These are phyloP conservation scores for Lepidium didymum DNA, from an alignment of 345 rosid genomes.

Conservation along the genomic window DNA sequence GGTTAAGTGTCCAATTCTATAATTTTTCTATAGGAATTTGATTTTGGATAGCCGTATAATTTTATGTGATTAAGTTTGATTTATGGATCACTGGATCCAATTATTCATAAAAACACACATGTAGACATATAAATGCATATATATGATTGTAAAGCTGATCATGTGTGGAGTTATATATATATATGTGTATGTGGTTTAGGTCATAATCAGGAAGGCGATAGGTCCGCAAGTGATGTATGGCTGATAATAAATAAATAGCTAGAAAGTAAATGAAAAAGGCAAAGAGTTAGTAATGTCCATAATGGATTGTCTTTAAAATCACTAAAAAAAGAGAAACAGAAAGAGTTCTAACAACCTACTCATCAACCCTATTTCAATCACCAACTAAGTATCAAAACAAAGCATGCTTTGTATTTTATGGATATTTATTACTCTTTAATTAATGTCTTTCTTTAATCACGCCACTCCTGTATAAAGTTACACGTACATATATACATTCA, in stretches of 20 bases:
- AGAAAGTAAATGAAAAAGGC: slow-evolving; percentile 27
- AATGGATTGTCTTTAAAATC: slow-evolving; percentile 25
- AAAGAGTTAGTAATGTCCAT: slow-evolving; percentile 31
- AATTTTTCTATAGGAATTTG: too few species aligned
- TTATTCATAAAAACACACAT: background rate
- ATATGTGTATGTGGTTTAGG: slow-evolving; percentile 14
- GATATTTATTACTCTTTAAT: slow-evolving; percentile 14
- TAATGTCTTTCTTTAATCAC: background rate
- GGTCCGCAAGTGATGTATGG: slow-evolving; percentile 22
- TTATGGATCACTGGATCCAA: too few species aligned
- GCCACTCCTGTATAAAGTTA: slow-evolving; percentile 10
- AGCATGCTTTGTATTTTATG: slow-evolving; percentile 22
- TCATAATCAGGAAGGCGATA: slow-evolving; percentile 24
- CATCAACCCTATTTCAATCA: slow-evolving; percentile 29
- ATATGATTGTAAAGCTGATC: background rate
- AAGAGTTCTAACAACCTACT: slow-evolving; percentile 30
- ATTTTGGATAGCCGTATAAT: too few species aligned
- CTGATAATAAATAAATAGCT: slow-evolving; percentile 21
- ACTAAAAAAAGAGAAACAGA: slow-evolving; percentile 27
- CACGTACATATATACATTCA: background rate
- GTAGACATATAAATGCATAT: background rate
- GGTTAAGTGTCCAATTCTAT: too few species aligned
- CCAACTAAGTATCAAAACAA: slow-evolving; percentile 22
- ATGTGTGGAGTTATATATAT: slow-evolving; percentile 10
- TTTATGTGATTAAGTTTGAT: too few species aligned